Evolutionary conservation across 176 grass and related monocot species (phyloP), one percentile per base, ranked within the genome.

Genomic region (Triticum aestivum): DNA sequence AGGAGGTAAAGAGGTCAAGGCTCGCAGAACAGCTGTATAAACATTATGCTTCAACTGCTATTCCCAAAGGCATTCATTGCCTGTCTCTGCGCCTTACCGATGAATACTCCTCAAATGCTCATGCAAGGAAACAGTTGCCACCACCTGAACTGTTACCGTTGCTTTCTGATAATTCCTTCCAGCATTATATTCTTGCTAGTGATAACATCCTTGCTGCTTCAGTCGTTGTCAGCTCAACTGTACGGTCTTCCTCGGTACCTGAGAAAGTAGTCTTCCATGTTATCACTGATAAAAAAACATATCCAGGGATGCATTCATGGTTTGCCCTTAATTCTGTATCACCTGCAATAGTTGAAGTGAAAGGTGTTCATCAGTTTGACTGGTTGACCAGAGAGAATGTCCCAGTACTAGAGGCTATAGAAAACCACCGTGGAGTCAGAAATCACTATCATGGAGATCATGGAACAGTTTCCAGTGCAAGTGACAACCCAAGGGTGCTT

Each of bases 321-420:
- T 97, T 97, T 89, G 95, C 95, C 70, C 85, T 97, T 87, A 94
- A 97, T 93, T 88, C 95, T 83, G 62, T 93, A 79, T 90, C 95
- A 18, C 92, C 92, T 64, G 92, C 92, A 65, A 91, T 97, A 85
- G 77, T 97, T 76, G 95, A 97, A 87, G 95, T 97, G 77, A 97
- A 95, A 87, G 91, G 95, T 81, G 92, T 97, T 85, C 92, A 97
- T 75, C 95, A 97, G 89, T 97, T 95, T 84, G 92, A 92, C 32
- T 97, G 95, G 95, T 86, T 97, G 84, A 97, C 92, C 65, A 91
- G 95, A 93, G 95, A 97, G 86, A 97, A 95, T 93, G 92, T 97
- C 3, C 95, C 95, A 5, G 87, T 97, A 86, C 86, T 97, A 54
- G 92, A 97, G 89, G 95, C 95, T 89, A 88, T 97, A 86, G 95